These are phyloP conservation scores for Dissoconium aciculare DNA, from an alignment of 2,329 filamentous ascomycete species.

Conservation along the genomic window DNA sequence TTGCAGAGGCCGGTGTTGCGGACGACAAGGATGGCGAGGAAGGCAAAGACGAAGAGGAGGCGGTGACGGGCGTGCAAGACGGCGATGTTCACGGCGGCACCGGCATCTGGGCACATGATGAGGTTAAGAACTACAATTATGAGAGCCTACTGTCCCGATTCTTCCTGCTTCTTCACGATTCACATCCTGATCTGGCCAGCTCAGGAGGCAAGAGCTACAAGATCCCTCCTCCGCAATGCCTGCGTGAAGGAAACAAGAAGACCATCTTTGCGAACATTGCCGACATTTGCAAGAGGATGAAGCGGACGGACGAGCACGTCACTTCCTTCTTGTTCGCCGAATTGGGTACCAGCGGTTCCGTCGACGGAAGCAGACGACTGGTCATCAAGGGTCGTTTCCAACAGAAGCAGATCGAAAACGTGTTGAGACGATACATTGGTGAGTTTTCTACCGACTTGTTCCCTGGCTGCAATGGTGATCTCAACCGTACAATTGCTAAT, in stretches of 20 bases:
- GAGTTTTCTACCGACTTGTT: constrained; percentile 26
- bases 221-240: constrained; percentile 94
- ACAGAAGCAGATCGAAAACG: constrained; percentile 98
- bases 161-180: constrained; percentile 85
- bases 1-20: constrained; percentile 43
- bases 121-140: constrained; percentile 66
- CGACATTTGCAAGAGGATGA: constrained; percentile 99
- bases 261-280: constrained; percentile 98
- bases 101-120: constrained; percentile 77
- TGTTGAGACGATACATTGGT: constrained; percentile 89
- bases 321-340: constrained; percentile 96
- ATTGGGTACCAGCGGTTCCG: constrained; percentile 90
- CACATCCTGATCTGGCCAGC: constrained; percentile 89
- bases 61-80: constrained; percentile 31
- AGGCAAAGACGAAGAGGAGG: constrained; percentile 33
- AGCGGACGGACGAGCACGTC: constrained; percentile 84
- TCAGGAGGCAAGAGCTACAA: constrained; percentile 76
- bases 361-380: constrained; percentile 79
- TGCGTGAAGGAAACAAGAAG: constrained; percentile 99
- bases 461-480: no score
- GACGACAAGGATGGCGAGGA: constrained; percentile 38
- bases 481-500: constrained; percentile 12
- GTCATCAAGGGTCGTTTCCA: constrained; percentile 99
- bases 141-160: constrained; percentile 75
- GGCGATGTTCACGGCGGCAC: constrained; percentile 79